Evolutionary conservation across 1,139 yeast species (phyloP).

Genomic region (Hansenula lynferdii): DNA sequence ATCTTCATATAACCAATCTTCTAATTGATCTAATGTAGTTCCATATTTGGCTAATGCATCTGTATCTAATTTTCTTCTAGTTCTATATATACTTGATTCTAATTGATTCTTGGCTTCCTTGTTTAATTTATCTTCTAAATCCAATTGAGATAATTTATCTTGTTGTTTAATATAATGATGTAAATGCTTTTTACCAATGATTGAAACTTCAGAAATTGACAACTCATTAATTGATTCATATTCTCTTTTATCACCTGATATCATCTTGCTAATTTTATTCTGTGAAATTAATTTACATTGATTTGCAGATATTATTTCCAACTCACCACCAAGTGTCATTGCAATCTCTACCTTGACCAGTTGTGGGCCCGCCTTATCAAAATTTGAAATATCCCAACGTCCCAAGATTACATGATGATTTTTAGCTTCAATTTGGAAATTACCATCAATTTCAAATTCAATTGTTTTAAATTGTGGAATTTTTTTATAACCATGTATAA

Average conservation of each 20-base stretch:
- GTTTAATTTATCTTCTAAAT: not conserved
- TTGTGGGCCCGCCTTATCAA: not conserved
- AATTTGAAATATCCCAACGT: not conserved
- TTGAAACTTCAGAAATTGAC: not conserved
- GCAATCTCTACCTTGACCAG: not conserved
- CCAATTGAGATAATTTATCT: not conserved
- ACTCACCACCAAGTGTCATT: not conserved
- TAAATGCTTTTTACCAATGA: not conserved
- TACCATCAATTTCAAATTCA: not conserved
- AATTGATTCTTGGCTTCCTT: slow-evolving; percentile 3
- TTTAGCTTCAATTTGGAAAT: slow-evolving; percentile 1
- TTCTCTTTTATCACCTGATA: not conserved
- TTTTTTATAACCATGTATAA: not conserved
- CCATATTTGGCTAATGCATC: not conserved
- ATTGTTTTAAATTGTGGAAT: not conserved
- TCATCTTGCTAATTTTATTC: not conserved
- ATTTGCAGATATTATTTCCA: not conserved
- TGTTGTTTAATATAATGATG: not conserved
- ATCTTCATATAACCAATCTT: slow-evolving; percentile 5
- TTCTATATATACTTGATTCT: slow-evolving; percentile 1
- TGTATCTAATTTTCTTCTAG: not conserved
- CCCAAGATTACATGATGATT: not conserved
- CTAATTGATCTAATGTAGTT: not conserved
- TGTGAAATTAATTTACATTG: not conserved
- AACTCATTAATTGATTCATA: not conserved